Percentiles rank a stretch among this genome's conserved stretches.
These are phyloP conservation scores for Purshia tridentata DNA, from an alignment of 306 rosid genomes.

Conservation along the genomic window DNA sequence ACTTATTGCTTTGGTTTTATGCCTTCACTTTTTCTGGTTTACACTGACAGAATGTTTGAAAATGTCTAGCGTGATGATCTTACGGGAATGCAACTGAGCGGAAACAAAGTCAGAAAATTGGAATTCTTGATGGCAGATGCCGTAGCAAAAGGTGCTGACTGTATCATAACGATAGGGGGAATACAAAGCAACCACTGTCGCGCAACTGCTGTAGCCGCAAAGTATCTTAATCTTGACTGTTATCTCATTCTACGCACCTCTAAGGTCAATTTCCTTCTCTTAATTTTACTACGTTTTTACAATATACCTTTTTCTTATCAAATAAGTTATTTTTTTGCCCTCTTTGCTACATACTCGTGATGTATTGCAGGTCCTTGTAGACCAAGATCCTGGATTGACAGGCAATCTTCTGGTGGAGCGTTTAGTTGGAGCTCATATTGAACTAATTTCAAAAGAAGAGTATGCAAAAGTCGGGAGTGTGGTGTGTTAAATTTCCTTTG, in stretches of 20 bases:
- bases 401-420: constrained; percentile 95
- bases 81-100: constrained; percentile 92
- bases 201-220: constrained; percentile 94
- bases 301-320: neutral
- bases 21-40: constrained; percentile 18
- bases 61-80: constrained; percentile 80
- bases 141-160: constrained; percentile 71
- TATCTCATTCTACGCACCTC: constrained; percentile 79
- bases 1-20: neutral
- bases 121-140: constrained; percentile 96
- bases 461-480: constrained; percentile 68
- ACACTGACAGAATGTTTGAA: constrained; percentile 28
- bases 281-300: neutral
- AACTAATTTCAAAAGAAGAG: constrained; percentile 79
- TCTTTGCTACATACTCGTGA: constrained; percentile 11
- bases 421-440: constrained; percentile 76
- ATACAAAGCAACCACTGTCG: constrained; percentile 98
- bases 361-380: constrained; percentile 44
- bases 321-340: neutral
- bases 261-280: constrained; percentile 38
- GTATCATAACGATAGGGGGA: constrained; percentile 77
- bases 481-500: constrained; percentile 43
- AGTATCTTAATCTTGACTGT: constrained; percentile 78
- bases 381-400: constrained; percentile 77
- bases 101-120: constrained; percentile 87